Conservation (phyloP, 2,329 filamentous ascomycete species). For the Fusarium avenaceum region DNA sequence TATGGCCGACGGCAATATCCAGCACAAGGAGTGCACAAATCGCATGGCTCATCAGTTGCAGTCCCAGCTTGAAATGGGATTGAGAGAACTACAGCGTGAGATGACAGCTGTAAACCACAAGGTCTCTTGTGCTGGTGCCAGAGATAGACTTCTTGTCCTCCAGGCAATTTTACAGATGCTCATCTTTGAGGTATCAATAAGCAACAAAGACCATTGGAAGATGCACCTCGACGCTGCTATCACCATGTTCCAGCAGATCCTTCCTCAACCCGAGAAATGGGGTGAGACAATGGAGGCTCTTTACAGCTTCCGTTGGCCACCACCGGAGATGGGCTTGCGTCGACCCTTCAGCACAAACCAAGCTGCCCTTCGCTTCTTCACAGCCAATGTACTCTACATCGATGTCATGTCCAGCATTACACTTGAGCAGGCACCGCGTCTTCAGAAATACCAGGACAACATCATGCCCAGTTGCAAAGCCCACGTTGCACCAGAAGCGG, state of each 20-base stretch:
- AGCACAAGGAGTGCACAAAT: conserved; percentile 54
- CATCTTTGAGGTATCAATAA: conserved; percentile 64
- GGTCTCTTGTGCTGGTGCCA: conserved; percentile 49
- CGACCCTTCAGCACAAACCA: conserved; percentile 62
- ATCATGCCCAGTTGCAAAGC: conserved; percentile 54
- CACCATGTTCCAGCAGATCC: conserved; percentile 62
- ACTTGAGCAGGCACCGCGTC: conserved; percentile 57
- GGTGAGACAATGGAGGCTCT: conserved; percentile 53
- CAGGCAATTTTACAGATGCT: conserved; percentile 67
- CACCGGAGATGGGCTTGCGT: conserved; percentile 50
- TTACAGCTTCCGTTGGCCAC: conserved; percentile 53
- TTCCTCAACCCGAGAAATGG: conserved; percentile 57
- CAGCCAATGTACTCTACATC: conserved; percentile 61
- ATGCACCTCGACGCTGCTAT: conserved; percentile 65
- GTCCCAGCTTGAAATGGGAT: conserved; percentile 60
- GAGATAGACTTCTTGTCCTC: conserved; percentile 58
- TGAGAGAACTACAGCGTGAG: conserved; percentile 60
- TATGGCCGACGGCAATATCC: conserved; percentile 52
- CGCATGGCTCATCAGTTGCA: conserved; percentile 58
- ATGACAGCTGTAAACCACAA: conserved; percentile 55
- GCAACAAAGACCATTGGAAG: conserved; percentile 63
- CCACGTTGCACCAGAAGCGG: conserved; percentile 28
- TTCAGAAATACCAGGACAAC: conserved; percentile 58
- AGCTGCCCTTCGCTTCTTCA: conserved; percentile 62
- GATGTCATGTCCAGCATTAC: conserved; percentile 66